These are phyloP conservation scores for Funneliformis mosseae DNA, from an alignment of 192 early-diverging fungal genomes.

Conservation along the genomic window DNA sequence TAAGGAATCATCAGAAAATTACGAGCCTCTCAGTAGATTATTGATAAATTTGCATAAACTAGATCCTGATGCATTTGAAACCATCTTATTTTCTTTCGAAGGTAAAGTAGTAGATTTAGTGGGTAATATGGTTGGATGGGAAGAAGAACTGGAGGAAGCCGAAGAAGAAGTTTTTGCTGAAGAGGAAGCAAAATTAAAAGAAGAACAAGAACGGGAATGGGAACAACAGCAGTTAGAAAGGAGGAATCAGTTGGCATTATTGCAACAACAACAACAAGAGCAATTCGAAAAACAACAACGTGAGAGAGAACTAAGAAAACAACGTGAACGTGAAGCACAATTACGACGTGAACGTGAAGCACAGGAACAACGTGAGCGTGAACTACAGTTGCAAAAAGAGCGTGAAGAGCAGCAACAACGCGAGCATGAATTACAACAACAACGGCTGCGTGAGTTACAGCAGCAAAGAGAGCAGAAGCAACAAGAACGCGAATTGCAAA, in stretches of 20 bases:
- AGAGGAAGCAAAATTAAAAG: background rate
- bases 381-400: constrained; percentile 22
- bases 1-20: constrained; percentile 20
- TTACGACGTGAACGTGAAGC: background rate
- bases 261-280: constrained; percentile 10
- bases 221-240: background rate
- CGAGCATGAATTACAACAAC: constrained; percentile 7
- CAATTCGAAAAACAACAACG: constrained; percentile 9
- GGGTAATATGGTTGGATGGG: constrained; percentile 31
- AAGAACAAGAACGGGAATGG: constrained; percentile 1
- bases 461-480: background rate
- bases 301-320: background rate
- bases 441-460: background rate
- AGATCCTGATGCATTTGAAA: constrained; percentile 25
- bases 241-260: background rate
- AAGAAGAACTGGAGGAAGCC: constrained; percentile 30
- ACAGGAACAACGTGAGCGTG: constrained; percentile 11
- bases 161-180: constrained; percentile 20
- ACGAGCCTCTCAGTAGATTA: constrained; percentile 1
- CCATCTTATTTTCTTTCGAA: constrained; percentile 25
- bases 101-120: constrained; percentile 17
- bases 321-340: constrained; percentile 1
- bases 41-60: constrained; percentile 30
- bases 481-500: constrained; percentile 13
- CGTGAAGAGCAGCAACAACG: background rate